These are phyloP conservation scores for Adansonia madagascariensis DNA, from an alignment of 441 rosid genomes.

Conservation along the genomic window DNA sequence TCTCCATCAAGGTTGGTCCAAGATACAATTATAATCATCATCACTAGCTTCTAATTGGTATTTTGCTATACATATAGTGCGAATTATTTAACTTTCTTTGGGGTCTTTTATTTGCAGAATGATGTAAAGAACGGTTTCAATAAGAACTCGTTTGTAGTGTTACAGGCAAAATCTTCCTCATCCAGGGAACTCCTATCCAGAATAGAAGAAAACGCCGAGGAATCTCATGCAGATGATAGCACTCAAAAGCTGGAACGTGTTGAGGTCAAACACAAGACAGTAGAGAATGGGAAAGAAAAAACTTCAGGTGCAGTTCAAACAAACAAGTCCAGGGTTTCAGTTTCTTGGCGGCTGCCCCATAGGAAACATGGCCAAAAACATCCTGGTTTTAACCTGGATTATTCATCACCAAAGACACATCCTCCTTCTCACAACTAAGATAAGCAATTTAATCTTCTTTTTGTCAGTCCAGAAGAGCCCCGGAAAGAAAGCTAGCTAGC, in stretches of 20 bases:
- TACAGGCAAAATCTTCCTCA: neutral
- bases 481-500: neutral
- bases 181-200: neutral
- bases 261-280: constrained; percentile 11
- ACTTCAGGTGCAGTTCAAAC: constrained; percentile 24
- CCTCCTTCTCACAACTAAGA: constrained; percentile 85
- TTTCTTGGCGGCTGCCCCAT: constrained; percentile 66
- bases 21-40: neutral
- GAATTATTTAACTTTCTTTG: neutral
- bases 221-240: constrained; percentile 8
- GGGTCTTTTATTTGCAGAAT: constrained; percentile 23
- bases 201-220: neutral
- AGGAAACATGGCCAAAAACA: constrained; percentile 41
- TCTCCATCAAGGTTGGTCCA: constrained; percentile 47
- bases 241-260: constrained; percentile 19
- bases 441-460: neutral
- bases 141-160: constrained; percentile 5
- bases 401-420: constrained; percentile 82
- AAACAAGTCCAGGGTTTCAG: constrained; percentile 38
- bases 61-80: neutral
- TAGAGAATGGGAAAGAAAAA: constrained; percentile 16
- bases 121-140: neutral
- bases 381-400: constrained; percentile 73
- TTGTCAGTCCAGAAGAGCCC: neutral
- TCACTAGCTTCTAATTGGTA: neutral